phyloP scores from a whole-genome alignment of 2,329 filamentous ascomycete species.

The Paecilomyces formosus region DNA sequence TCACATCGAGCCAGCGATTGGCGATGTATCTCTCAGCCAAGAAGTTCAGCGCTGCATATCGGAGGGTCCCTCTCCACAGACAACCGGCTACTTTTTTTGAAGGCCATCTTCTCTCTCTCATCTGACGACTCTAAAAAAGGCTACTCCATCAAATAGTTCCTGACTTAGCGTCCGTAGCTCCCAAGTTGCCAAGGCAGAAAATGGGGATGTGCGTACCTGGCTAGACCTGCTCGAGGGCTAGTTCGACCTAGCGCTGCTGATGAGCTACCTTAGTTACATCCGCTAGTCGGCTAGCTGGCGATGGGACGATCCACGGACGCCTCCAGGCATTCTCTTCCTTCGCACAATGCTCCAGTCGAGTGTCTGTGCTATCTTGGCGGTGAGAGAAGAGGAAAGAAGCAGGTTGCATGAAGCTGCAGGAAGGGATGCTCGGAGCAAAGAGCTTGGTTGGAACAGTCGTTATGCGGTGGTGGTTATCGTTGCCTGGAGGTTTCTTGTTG shows the following conservation, averaged over 20 bases:
- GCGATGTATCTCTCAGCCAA: not conserved
- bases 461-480: not conserved
- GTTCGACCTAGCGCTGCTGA: not conserved
- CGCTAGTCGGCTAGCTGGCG: not conserved
- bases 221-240: not conserved
- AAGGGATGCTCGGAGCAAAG: not conserved
- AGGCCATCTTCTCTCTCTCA: not conserved
- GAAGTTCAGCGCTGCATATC: not conserved
- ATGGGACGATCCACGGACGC: not conserved
- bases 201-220: not conserved
- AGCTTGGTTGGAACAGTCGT: not conserved
- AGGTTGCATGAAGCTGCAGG: too few relatives aligned
- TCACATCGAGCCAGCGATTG: not conserved
- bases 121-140: too few relatives aligned
- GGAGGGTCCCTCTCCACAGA: not conserved
- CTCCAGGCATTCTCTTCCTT: not conserved
- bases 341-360: not conserved
- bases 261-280: not conserved
- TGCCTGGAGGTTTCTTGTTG: not conserved
- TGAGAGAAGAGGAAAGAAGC: not conserved
- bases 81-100: not conserved
- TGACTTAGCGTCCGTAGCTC: not conserved
- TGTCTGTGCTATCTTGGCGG: not conserved
- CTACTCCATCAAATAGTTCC: not conserved
- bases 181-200: not conserved